Evolutionary conservation across 2,329 filamentous ascomycete species (phyloP), one percentile per base, ranked within the genome.

Genomic region (Teratosphaeriaceae sp.): DNA sequence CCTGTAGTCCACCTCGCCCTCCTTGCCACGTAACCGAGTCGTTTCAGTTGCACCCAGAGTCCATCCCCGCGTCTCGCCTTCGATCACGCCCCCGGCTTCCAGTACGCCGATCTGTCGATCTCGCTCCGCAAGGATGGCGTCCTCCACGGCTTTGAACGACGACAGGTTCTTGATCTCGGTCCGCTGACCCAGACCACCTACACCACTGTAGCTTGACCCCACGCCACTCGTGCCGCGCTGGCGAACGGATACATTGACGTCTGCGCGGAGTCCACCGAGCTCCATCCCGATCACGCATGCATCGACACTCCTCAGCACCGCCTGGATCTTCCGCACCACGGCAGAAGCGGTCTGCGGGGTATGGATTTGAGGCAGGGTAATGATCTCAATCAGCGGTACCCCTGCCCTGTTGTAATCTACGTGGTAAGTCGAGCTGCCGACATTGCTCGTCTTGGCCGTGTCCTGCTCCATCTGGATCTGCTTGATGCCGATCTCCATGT

Each of bases 391-490:
- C 36, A 98, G 73, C 3, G 92, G 89, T 40, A 89, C 78, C 2
- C 89, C 92, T 3, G 92, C 88, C 21, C 92, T 84, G 61, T 97
- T 97, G 67, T 96, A 89, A 62, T 98, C 92, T 20, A 98, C 75
- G 61, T 94, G 82, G 51, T 89, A 81, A 4, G 78, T 77, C 11
- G 78, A 80, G 11, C 78, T 80, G 1, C 84, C 79, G 54, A 90
- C 82, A 21, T 86, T 82, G 29, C 89, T 76, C 1, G 90, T 96
- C 66, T 97, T 97, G 52, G 89, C 92, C 1, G 92, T 97, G 63
- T 98, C 92, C 66, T 98, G 92, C 68, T 98, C 92, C 71, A 98
- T 82, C 66, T 98, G 92, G 7, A 98, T 77, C 65, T 97, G 92
- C 64, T 92, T 85, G 59, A 98, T 94, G 22, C 85, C 82, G 38